Base-by-base conservation (phyloP, 768 basidiomycete species). In the Pisolithus marmoratus region DNA sequence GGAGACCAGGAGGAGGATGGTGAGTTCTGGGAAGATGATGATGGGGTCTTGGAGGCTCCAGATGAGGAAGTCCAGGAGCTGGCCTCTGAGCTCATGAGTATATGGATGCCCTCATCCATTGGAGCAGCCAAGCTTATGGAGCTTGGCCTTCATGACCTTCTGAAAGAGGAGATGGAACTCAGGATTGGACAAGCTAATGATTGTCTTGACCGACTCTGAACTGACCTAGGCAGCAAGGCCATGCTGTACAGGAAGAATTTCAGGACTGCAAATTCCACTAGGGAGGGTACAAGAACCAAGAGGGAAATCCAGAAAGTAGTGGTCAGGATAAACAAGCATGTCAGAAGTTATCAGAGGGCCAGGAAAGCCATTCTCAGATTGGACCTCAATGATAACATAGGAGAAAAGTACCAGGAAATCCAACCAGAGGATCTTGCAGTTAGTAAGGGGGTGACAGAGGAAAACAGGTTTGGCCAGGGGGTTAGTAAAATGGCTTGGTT, bases 61-160 rank as follows among this genome's bases (percentile, higher is more conserved):
- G 36, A 48, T 38, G 9, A 36, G 9, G 36, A 48, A 38, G 34
- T 29, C 5, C n/a, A 36, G 47, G 34, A 48, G 51, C n/a, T n/a
- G n/a, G n/a, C n/a, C n/a, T n/a, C n/a, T n/a, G n/a, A 48, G 26
- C 9, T 37, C 11, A 52, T 48, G 51, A 45, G 51, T 14, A 48
- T 52, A 36, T 52, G 51, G 37, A 41, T 52, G 38, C 46, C 51
- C 14, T 52, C 46, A 23, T 48, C 20, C 31, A 48, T 48, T 23
- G 34, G 24, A 24, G 22, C 20, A n/a, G 4, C 34, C 6, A 15
- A 48, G 15, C 36, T 45, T 19, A 20, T 23, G n/a, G 38, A 34
- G 17, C 31, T 38, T 38, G 44, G 51, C 4, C 37, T 52, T 20
- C 23, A 47, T 20, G 26, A 36, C 15, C 51, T 52, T 23, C 29